Evolutionary conservation across 768 basidiomycete species (phyloP), one percentile per base, ranked within the genome.

Genomic region (Butyriboletus loyo): DNA sequence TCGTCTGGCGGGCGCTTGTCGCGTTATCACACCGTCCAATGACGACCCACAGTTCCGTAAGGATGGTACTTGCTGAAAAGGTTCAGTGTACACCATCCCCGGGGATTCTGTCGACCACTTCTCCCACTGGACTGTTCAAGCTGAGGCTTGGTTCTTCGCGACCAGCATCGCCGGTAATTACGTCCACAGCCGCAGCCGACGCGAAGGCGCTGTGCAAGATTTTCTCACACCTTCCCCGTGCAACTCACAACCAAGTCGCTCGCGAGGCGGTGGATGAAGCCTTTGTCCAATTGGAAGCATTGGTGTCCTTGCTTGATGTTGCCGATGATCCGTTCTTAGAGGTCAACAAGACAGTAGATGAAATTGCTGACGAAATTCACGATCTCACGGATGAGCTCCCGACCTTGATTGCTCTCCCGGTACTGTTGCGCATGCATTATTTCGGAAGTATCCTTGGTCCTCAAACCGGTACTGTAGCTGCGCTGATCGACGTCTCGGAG

Each of bases 191-290:
- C 5, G 78, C 80, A 3, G 68, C 74, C 4, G 89, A 92, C 54
- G 81, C 82, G 6, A 80, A 79, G 25, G 77, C 78, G 3, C 67
- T 89, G n/a, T 82, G 73, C 64, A 81, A 86, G 40, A 73, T 89
- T 25, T 72, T 92, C 39, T 72, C 67, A 40, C 67, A 71, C 24
- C 73, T 92, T 32, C 87, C 89, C 21, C 78, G 82, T 9, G 89
- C 90, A 39, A 62, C 48, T 30, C 76, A 76, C 44, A 77, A 79
- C 10, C 73, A 72, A 24, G 67, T 88, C 9, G 89, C 90, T n/a
- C 76, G 78, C 36, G 89, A 92, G 65, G 90, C 87, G 6, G 88
- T 92, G 10, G 84, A 87, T 49, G 89, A 91, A 61, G 90, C 87
- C 2, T 83, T 86, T 58, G 80, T 78, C 49, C 85, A 82, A 15